Evolutionary conservation across 2,329 filamentous ascomycete genomes (phyloP), one percentile per base, ranked within the genome.

Genomic region (Pseudogymnoascus sp.): DNA sequence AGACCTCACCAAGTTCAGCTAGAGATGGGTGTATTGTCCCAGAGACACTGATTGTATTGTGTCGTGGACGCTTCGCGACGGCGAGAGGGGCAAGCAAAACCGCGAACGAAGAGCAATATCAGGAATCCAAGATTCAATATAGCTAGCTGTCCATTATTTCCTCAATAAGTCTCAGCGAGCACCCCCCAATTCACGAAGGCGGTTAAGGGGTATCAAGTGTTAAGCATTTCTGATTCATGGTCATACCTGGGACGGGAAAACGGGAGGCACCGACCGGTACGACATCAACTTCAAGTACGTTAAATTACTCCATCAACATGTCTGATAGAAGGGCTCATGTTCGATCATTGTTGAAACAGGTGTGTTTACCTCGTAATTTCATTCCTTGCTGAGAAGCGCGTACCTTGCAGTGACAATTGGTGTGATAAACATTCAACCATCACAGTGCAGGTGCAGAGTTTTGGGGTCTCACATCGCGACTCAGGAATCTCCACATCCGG

Each of bases 381-480:
- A 54, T 32, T 32, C 5, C 11, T 32, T 3, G 8, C 18, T 16
- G 16, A 9, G 47, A 20, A 16, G 32, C 5, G 18, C 18, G n/a
- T 32, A 32, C 47, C 47, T 32, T 32, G 47, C n/a, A 32, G 25
- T 32, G 14, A 16, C 18, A 54, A 20, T 2, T 7, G 20, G 32
- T 54, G 18, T 54, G 47, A 54, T n/a, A 54, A 54, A 54, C 47
- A 54, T 54, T 54, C n/a, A 8, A 8, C n/a, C 47, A 54, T 18
- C 16, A 32, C 28, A 54, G 28, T 32, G 47, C 28, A 54, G 47
- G 32, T 50, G 25, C 43, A 50, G 43, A 50, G 28, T 54, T 12
- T 32, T 54, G 47, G 5, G 28, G 47, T 54, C 47, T 54, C 47
- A 54, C 47, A 11, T 54, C 47, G 47, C 47, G 47, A 54, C 47